Conservation (phyloP, 1,284 basidiomycete genomes). For the Cutaneotrichosporon dermatis region DNA sequence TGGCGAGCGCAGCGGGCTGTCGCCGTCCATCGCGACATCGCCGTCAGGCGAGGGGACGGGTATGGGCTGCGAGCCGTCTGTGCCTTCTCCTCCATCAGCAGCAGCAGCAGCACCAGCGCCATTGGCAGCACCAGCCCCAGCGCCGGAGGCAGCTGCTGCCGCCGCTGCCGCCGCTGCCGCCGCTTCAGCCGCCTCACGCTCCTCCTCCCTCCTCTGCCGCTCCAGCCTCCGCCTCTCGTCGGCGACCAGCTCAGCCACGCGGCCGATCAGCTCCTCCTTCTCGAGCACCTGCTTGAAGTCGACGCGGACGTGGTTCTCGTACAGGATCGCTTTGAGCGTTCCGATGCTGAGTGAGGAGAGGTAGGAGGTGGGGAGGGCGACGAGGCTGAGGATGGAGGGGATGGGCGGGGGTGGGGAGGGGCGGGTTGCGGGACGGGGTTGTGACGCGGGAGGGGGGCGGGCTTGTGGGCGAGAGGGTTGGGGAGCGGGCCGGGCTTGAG, state of each 20-base stretch:
- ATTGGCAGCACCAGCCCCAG: too few species aligned
- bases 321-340: conserved; percentile 68
- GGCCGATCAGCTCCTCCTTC: conserved; percentile 62
- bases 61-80: too few species aligned
- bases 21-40: too few species aligned
- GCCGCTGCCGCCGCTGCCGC: background rate
- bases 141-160: too few species aligned
- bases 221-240: conserved; percentile 57
- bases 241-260: conserved; percentile 61
- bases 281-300: conserved; percentile 50
- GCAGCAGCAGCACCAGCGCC: too few species aligned
- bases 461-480: conserved; percentile 9
- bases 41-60: background rate
- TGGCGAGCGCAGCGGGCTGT: too few species aligned
- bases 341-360: conserved; percentile 62
- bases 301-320: conserved; percentile 53
- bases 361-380: conserved; percentile 58
- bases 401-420: conserved; percentile 33
- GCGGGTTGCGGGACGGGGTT: conserved; percentile 14
- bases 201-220: conserved; percentile 45
- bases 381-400: conserved; percentile 61
- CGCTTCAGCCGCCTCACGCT: conserved; percentile 27
- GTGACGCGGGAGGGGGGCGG: conserved; percentile 13
- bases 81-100: too few species aligned
- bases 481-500: conserved; percentile 11